Evolutionary conservation across 768 basidiomycete species (phyloP), one percentile per base, ranked within the genome.

Genomic region (Macrocybe gigantea): DNA sequence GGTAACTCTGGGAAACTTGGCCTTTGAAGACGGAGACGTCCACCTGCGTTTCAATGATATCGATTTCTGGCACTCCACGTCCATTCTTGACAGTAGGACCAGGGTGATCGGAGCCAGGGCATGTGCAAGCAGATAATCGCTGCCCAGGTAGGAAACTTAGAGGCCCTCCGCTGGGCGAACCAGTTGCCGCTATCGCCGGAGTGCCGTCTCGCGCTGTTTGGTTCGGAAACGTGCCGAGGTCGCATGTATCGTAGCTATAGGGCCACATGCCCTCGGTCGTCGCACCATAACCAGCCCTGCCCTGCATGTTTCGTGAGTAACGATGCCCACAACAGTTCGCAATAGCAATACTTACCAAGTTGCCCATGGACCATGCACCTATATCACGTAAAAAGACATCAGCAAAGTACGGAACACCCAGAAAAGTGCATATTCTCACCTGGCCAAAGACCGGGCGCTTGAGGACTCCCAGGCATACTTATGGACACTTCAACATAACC

Each of bases 41-140:
- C 48, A 85, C 76, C 62, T 93, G 86, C 0, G 91, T 82, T 70
- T 98, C 94, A 49, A 95, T 60, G 50, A 98, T 75, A 64, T 97
- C 94, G 56, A 97, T 92, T 70, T 98, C 95, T 1, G 95, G 94
- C 1, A 85, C 89, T 32, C 82, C 82, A 44, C 94, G 81, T 12
- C 91, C 91, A 11, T 67, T 69, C 30, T 64, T 73, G 46, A 74
- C 72, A 50, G 57, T 73, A 3, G 94, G 94, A 8, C 94, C 94
- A 2, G 94, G 94, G 61, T 98, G 94, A 55, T 91, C 89, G 30
- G 80, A 79, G 9, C 80, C 82, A 0, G 85, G 67, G 61, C 94
- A 98, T 2, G 93, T 94, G 64, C 94, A 98, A 1, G 91, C 78
- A 1, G 89, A 89, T 11, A 90, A 63, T 39, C 85, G 78, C 60